These are phyloP conservation scores for Ascochyta rabiei DNA, from an alignment of 2,329 filamentous ascomycete genomes.

Conservation along the genomic window DNA sequence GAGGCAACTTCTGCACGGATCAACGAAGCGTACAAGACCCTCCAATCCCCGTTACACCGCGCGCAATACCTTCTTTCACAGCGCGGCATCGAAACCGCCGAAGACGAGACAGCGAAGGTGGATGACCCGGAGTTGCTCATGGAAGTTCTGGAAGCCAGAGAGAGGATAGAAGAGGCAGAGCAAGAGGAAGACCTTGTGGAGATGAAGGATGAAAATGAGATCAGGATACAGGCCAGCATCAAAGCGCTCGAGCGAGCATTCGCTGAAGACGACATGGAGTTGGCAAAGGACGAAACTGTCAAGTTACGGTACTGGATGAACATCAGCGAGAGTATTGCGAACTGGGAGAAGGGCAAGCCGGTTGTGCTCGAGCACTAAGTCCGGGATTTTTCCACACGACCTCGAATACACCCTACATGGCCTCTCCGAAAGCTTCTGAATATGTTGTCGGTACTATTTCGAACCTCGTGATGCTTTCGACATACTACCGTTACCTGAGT, in stretches of 20 bases:
- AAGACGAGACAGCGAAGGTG: conserved; percentile 76
- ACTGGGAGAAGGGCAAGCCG: conserved; percentile 81
- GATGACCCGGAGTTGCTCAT: conserved; percentile 75
- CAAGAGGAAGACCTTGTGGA: conserved; percentile 67
- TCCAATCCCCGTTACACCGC: conserved; percentile 76
- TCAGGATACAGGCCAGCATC: conserved; percentile 69
- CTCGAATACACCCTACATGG: conserved; percentile 5
- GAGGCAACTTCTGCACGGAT: conserved; percentile 82
- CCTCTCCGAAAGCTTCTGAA: background rate
- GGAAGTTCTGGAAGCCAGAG: conserved; percentile 75
- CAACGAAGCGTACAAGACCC: conserved; percentile 90
- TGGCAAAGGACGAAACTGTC: conserved; percentile 74
- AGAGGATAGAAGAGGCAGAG: conserved; percentile 64
- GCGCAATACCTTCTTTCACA: conserved; percentile 85
- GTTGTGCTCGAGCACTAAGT: conserved; percentile 61
- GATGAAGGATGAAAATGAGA: conserved; percentile 70
- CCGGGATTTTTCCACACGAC: background rate
- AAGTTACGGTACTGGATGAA: conserved; percentile 89
- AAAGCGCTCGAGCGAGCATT: conserved; percentile 69
- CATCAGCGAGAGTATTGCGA: conserved; percentile 77
- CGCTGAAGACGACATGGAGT: conserved; percentile 66
- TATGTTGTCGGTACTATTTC: background rate
- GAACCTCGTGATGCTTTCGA: background rate
- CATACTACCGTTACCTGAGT: background rate
- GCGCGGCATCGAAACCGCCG: conserved; percentile 76